A percentile compares a stretch with the other conserved stretches of the same genome.
phyloP scores from a whole-genome alignment of 352 stramenopile genomes.

The Globisporangium viniferum region DNA sequence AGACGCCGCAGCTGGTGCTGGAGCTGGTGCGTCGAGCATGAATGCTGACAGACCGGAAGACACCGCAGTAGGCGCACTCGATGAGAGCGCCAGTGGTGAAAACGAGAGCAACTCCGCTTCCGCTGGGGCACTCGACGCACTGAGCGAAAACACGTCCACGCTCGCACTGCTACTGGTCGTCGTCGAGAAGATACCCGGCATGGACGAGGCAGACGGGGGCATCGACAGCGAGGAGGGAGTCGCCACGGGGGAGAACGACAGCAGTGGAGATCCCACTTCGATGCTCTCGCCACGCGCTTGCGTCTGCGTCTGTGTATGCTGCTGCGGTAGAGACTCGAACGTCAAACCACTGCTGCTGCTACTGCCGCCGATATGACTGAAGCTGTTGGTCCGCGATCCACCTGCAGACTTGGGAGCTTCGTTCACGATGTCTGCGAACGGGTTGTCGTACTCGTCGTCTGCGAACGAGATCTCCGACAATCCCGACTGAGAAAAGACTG shows the following conservation, averaged over 20 bases:
- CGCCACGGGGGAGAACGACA: slow-evolving; percentile 42
- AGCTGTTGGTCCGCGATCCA: slow-evolving; percentile 12
- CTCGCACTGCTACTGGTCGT: background rate
- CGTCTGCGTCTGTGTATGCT: background rate
- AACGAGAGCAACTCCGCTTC: slow-evolving; percentile 22
- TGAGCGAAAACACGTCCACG: slow-evolving; percentile 4
- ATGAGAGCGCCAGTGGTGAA: slow-evolving; percentile 15
- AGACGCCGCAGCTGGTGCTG: background rate
- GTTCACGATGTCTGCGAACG: slow-evolving; percentile 22
- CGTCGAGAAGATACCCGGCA: slow-evolving; percentile 7
- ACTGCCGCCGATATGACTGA: slow-evolving; percentile 1
- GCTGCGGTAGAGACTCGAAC: background rate
- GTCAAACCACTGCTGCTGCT: background rate
- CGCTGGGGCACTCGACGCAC: slow-evolving; percentile 2
- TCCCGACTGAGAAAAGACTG: slow-evolving; percentile 3
- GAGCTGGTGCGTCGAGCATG: slow-evolving; percentile 3
- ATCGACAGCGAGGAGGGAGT: slow-evolving; percentile 11
- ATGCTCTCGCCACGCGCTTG: background rate
- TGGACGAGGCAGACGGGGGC: slow-evolving; percentile 17
- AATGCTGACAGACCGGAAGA: slow-evolving; percentile 8
- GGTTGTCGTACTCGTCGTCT: slow-evolving; percentile 22
- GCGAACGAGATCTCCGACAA: slow-evolving; percentile 13
- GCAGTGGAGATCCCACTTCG: slow-evolving; percentile 21
- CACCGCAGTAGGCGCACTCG: background rate
- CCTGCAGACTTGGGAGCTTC: slow-evolving; percentile 3